Base-by-base conservation (phyloP, 768 basidiomycete genomes). In the Dictyophora rubrovolvata region DNA sequence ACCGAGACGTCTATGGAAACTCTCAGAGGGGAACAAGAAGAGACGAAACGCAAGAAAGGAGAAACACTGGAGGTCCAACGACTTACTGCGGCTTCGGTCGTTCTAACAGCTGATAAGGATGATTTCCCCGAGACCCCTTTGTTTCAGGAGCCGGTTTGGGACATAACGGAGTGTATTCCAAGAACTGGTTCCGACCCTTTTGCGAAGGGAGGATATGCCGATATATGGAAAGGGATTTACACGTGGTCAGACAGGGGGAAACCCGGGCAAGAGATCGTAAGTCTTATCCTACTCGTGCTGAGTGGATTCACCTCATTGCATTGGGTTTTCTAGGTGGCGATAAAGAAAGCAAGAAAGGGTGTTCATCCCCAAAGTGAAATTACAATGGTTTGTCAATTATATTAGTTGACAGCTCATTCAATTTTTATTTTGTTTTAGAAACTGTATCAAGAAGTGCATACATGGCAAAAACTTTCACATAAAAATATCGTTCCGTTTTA, bases 401-500 rank as follows among this genome's bases (percentile, higher is more conserved):
- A 2, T 42, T 42, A 4, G 36, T 42, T 42, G 12, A 42, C 6
- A 22, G 36, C 36, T n/a, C 21, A 22, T 42, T 17, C 47, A 17
- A 42, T 14, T 22, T 11, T 36, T 20, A 1, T 5, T 5, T 5
- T 22, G 12, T 36, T 46, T 12, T 46, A 55, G 54, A 36, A 35
- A 18, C 12, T 55, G 4, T 8, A 55, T 23, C 11, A 16, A 17
- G 54, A 55, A 21, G 18, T 55, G 22, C 54, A 34, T 17, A 18
- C 18, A 6, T 55, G 54, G 54, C 33, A 23, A 21, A 42, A 36
- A 14, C 36, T 55, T 14, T 18, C 18, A 14, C 54, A 55, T 21
- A 42, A 55, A n/a, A 55, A 55, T 42, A 55, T 55, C 21, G 23
- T 18, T n/a, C 54, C 54, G 22, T 55, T 55, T n/a, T 55, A 55